Evolutionary conservation across 2,329 filamentous ascomycete genomes (phyloP), one percentile per base, ranked within the genome.

Genomic region (Ascochyta koolunga): DNA sequence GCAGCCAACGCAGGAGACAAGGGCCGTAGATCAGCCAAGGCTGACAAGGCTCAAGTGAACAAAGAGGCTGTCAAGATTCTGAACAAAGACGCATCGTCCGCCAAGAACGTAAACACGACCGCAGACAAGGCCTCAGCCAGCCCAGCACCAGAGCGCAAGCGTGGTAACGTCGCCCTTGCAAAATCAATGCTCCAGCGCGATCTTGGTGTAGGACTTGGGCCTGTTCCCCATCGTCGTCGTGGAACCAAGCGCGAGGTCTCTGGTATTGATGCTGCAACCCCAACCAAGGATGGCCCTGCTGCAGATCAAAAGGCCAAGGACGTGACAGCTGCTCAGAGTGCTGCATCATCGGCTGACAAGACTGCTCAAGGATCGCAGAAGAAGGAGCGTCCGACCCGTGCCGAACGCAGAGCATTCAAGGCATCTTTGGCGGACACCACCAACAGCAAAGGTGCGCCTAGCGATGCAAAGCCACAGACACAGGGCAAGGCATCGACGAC

Each of bases 151-250:
- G 82, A 82, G 60, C 76, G 78, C 60, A 84, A 82, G 64, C 79
- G 84, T 46, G 82, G 80, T 22, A 83, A 78, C 60, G 77, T 78
- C 27, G 78, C 78, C 64, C 79, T 78, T 27, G 83, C 82, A 4
- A 81, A 82, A 37, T 82, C 82, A 42, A 86, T 88, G 68, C 75
- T 87, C 2, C 84, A 86, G 61, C 82, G 85, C 51, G 85, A 88
- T 67, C 74, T 87, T 19, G 85, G 85, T 11, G 76, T 87, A 13
- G 77, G 77, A 25, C 57, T 61, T 21, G 77, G 77, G 22, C 56
- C 63, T 24, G 67, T 77, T 27, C 73, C 77, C n/a, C 78, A 78
- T 46, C 78, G 73, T 40, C 67, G 73, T 41, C 71, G 75, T 31
- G 73, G 73, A 15, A 71, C 69, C 54, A 78, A 72, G 56, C 72